These are phyloP conservation scores for Daldinia sp. DNA, from an alignment of 2,329 filamentous ascomycete species.

Conservation along the genomic window DNA sequence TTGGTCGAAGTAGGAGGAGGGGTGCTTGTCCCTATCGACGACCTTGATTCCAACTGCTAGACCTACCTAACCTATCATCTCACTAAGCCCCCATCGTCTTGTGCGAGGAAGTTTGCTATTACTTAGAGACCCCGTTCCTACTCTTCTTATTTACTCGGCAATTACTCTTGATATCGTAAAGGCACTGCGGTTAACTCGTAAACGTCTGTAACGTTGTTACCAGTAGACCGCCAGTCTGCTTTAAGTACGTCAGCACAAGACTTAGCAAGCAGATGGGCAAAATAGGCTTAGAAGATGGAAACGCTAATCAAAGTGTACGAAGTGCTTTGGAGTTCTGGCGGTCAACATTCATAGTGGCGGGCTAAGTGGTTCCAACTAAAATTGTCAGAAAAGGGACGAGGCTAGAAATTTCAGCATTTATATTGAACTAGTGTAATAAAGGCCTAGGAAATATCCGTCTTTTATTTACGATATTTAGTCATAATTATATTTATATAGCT, in stretches of 20 bases:
- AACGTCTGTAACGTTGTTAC: constrained; percentile 3
- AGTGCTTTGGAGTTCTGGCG: constrained; percentile 25
- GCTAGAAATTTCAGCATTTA: constrained; percentile 7
- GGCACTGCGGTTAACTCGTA: neutral
- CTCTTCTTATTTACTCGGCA: constrained; percentile 22
- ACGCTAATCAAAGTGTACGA: constrained; percentile 3
- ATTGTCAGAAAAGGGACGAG: constrained; percentile 4
- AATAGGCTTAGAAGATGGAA: neutral
- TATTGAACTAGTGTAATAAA: neutral
- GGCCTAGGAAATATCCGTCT: too few species aligned
- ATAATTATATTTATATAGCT: neutral
- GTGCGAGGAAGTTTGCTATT: constrained; percentile 17
- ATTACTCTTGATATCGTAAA: constrained; percentile 9
- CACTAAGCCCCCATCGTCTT: constrained; percentile 32
- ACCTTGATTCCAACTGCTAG: constrained; percentile 14
- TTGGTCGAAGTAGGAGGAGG: constrained; percentile 26
- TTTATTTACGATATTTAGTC: too few species aligned
- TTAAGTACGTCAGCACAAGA: neutral
- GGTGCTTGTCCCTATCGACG: constrained; percentile 24
- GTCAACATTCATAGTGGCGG: constrained; percentile 17
- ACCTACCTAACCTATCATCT: constrained; percentile 33
- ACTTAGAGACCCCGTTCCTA: constrained; percentile 17
- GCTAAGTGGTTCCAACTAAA: constrained; percentile 1
- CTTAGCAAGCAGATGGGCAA: constrained; percentile 2
- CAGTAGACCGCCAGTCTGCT: constrained; percentile 10